Evolutionary conservation across 2,329 filamentous ascomycete species (phyloP).

Genomic region (Ascochyta koolunga): DNA sequence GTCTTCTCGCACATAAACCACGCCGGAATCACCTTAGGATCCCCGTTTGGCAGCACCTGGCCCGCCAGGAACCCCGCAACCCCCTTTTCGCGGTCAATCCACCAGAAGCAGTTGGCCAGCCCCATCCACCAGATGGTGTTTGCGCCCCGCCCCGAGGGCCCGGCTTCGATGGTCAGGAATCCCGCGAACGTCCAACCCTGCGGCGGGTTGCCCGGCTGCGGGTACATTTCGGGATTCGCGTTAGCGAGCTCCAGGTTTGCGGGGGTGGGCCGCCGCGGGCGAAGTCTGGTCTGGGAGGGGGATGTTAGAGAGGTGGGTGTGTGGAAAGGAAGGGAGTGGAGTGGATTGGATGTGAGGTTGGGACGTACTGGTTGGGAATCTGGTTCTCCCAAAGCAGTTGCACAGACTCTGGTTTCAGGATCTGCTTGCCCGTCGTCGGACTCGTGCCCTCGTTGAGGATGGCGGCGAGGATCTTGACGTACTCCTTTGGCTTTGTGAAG

Average conservation of each 20-base stretch:
- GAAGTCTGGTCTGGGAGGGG: conserved; percentile 54
- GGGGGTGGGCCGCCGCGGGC: conserved; percentile 50
- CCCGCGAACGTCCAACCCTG: conserved; percentile 71
- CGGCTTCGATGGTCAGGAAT: conserved; percentile 57
- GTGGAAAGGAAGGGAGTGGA: not conserved
- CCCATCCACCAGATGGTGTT: conserved; percentile 65
- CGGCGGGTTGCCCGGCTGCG: conserved; percentile 55
- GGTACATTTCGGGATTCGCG: conserved; percentile 57
- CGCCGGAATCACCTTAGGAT: conserved; percentile 39
- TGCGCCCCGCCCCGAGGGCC: conserved; percentile 58
- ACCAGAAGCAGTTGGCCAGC: conserved; percentile 67
- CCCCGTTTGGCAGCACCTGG: conserved; percentile 44
- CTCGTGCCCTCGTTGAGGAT: conserved; percentile 69
- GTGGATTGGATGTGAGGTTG: not conserved
- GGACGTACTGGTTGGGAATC: conserved; percentile 52
- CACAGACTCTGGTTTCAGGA: conserved; percentile 64
- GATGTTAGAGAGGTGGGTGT: not conserved
- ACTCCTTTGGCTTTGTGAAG: conserved; percentile 66
- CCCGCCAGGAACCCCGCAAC: conserved; percentile 52
- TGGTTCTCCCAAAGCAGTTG: conserved; percentile 71
- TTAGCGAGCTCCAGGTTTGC: conserved; percentile 59
- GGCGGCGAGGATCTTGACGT: conserved; percentile 64
- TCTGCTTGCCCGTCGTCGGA: conserved; percentile 59
- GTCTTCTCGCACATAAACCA: conserved; percentile 46
- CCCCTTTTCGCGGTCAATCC: conserved; percentile 65